Base-by-base conservation (phyloP, 2,329 filamentous ascomycete genomes). In the Rhynchosporium graminicola region DNA sequence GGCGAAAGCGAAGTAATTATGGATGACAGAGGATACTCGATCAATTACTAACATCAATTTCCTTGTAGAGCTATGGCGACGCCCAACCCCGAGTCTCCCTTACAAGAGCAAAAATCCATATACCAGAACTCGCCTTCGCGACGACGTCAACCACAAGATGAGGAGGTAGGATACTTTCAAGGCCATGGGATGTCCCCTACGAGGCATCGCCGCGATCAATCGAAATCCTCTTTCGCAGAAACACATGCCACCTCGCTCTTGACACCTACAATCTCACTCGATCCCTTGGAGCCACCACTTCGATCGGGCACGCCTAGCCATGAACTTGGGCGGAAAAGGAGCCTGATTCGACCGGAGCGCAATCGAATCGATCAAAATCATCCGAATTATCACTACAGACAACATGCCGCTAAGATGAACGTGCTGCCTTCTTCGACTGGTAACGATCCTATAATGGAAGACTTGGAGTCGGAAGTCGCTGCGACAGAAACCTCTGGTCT, bases 351-450 rank as follows among this genome's bases (percentile, higher is more conserved):
- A 65, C 95, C 95, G 0, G 95, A 99, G 77, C 86, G 95, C 68
- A 89, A 89, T 72, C 86, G 90, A 69, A 91, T 96, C 69, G 90
- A 93, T 70, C 87, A 83, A 67, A 90, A 93, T 70, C 92, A 98
- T 74, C 92, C 93, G 13, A 96, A 98, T 76, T 99, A 97, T 74
- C 85, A 97, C 77, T 99, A 99, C 77, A 87, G 92, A 69, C 90
- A 96, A 75, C 93, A 97, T 84, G 92, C 96, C 9, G 90, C 92
- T 71, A 90, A 94, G 67, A 97, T 99, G 92, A 83, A 88, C 60
- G 89, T 92, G 4, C 82, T 92, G 67, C 95, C 96, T 0, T 98
- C 95, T 0, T 90, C 91, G 6, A 98, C 95, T 0, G 95, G 95
- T 64, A 90, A 96, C 70, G 93, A 98, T 71, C 92, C 93, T 2